Base-by-base conservation (phyloP, 306 rosid species). In the Oxytropis ochrocephala region DNA sequence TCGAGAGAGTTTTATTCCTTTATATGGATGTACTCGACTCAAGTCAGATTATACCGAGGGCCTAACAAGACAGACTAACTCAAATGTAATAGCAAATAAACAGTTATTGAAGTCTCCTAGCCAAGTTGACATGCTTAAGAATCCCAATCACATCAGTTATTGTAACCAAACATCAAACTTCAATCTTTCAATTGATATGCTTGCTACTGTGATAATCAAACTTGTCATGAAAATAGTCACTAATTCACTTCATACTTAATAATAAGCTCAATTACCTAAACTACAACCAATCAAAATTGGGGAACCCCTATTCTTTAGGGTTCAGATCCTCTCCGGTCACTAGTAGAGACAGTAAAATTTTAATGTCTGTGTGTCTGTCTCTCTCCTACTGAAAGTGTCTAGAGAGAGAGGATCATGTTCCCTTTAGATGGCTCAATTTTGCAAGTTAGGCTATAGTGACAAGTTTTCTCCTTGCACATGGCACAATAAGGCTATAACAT, bases 181-280 rank as follows among this genome's bases (percentile, higher is more conserved):
- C 17, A 54, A 1, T 65, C 33, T 42, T 36, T 35, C 33, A 42
- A 65, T 52, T 47, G 47, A 35, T 43, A 51, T 41, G 19, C 16
- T 35, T 41, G 19, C 16, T 35, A 43, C 30, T 7, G 49, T 17
- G 42, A 9, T 29, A 69, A 53, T 11, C 49, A 53, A 52, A 59
- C 57, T 58, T 52, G 62, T 49, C 49, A 32, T 41, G 21, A 50
- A 53, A 72, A 72, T 51, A 58, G 67, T 12, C 73, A 73, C 7
- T 59, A 79, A 67, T 36, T 27, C 43, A 67, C 4, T 21, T 68
- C 42, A 78, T 30, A 16, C 61, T 51, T 68, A 49, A 65, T 27
- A 11, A 57, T 35, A 55, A 64, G 19, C 56, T 13, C 11, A 6
- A 50, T 21, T 30, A 49, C 50, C 50, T 17, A 58, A 44, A 33